Percentiles rank a stretch among this genome's conserved stretches.
These are phyloP conservation scores for Trifolium subterraneum DNA, from an alignment of 306 rosid species.

Conservation along the genomic window DNA sequence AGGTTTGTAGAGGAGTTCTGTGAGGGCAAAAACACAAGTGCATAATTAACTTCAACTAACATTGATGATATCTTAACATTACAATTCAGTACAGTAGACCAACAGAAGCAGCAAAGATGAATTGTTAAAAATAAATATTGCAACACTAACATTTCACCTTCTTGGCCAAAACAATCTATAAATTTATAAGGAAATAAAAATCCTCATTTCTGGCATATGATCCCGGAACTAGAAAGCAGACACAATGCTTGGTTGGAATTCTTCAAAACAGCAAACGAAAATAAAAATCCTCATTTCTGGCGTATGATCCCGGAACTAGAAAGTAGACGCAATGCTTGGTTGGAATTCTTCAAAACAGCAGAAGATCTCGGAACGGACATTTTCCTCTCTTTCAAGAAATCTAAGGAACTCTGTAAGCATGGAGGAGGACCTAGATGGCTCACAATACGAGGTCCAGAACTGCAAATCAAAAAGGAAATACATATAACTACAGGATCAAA, in stretches of 20 bases:
- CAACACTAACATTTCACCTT: background rate
- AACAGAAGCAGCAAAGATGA: background rate
- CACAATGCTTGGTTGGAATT: slow-evolving; percentile 86
- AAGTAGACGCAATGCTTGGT: slow-evolving; percentile 79
- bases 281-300: slow-evolving; percentile 41
- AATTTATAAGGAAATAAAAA: background rate
- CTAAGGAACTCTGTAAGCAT: slow-evolving; percentile 68
- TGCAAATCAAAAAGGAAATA: slow-evolving; percentile 48
- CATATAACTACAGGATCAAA: slow-evolving; percentile 8
- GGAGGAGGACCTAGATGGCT: slow-evolving; percentile 63
- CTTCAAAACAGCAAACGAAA: slow-evolving; percentile 70
- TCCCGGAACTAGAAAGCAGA: slow-evolving; percentile 67
- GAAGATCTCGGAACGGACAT: slow-evolving; percentile 73
- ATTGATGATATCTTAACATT: slow-evolving; percentile 21
- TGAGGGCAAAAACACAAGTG: slow-evolving; percentile 7
- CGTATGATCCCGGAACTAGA: slow-evolving; percentile 63
- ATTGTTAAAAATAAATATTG: slow-evolving; percentile 10
- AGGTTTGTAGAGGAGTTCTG: slow-evolving; percentile 9
- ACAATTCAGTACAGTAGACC: slow-evolving; percentile 32
- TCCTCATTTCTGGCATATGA: slow-evolving; percentile 53
- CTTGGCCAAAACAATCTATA: background rate
- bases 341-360: slow-evolving; percentile 78
- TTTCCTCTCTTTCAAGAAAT: slow-evolving; percentile 80
- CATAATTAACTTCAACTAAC: background rate
- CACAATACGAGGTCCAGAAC: slow-evolving; percentile 65